These are phyloP conservation scores for Jaapia argillacea DNA, from an alignment of 768 basidiomycete species.

Conservation along the genomic window DNA sequence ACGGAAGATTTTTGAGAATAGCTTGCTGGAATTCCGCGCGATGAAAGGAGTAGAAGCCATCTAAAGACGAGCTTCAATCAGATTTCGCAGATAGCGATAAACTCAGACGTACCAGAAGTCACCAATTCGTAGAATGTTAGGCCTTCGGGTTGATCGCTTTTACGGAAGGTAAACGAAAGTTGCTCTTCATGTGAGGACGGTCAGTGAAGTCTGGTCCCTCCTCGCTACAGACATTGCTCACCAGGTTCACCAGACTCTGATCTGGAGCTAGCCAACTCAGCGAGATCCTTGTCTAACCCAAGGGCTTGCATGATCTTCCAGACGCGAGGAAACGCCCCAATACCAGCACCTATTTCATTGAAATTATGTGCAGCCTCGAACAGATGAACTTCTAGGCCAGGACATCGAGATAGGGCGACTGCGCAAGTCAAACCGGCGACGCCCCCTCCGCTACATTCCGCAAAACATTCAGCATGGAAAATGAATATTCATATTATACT, in stretches of 20 bases:
- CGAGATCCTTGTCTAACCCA: conserved; percentile 11
- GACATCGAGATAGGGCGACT: conserved; percentile 9
- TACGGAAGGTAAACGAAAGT: conserved; percentile 6
- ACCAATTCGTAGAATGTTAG: conserved; percentile 2
- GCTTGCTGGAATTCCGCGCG: conserved; percentile 17
- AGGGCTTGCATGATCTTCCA: conserved; percentile 13
- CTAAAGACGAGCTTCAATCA: neutral
- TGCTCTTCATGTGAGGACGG: conserved; percentile 1
- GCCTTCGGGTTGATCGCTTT: conserved; percentile 6
- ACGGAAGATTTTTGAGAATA: conserved; percentile 13
- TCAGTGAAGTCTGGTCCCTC: neutral
- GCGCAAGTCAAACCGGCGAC: conserved; percentile 17
- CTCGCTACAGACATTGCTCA: neutral
- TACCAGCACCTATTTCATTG: conserved; percentile 15
- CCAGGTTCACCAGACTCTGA: conserved; percentile 8
- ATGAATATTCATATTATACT: neutral
- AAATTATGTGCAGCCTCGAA: conserved; percentile 15
- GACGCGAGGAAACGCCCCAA: conserved; percentile 12
- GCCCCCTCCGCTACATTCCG: conserved; percentile 14
- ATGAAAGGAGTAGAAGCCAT: conserved; percentile 10
- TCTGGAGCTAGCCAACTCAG: neutral
- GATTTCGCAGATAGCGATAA: too few relatives aligned
- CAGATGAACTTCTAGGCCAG: conserved; percentile 13
- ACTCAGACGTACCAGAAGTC: conserved; percentile 3
- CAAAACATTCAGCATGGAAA: neutral